A percentile compares a stretch with the other conserved stretches of the same genome.
These are phyloP conservation scores for Ascocoryne sarcoides DNA, from an alignment of 2,329 filamentous ascomycete genomes.

Conservation along the genomic window DNA sequence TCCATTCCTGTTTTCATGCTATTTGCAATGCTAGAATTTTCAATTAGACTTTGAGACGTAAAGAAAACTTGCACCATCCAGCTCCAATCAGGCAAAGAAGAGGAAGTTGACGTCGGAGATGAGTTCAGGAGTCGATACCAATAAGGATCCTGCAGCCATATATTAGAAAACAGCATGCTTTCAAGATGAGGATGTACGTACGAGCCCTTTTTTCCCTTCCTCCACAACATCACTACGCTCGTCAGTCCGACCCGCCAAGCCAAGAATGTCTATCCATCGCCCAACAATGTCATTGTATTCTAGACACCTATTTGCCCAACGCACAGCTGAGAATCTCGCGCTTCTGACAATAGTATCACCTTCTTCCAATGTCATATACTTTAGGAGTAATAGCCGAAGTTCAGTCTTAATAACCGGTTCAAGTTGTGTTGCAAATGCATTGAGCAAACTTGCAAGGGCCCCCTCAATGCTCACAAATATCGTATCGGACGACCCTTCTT, in stretches of 20 bases:
- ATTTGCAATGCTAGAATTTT: conserved; percentile 26
- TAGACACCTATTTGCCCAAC: conserved; percentile 84
- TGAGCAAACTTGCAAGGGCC: conserved; percentile 70
- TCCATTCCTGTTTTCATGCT: conserved; percentile 32
- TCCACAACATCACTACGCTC: conserved; percentile 79
- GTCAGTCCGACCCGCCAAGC: conserved; percentile 55
- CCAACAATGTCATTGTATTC: conserved; percentile 70
- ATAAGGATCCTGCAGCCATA: conserved; percentile 41
- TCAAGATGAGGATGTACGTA: conserved; percentile 35
- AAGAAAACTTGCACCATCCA: conserved; percentile 44
- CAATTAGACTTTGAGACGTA: conserved; percentile 26
- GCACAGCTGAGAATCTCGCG: conserved; percentile 71
- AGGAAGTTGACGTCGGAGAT: conserved; percentile 34
- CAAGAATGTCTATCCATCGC: conserved; percentile 83
- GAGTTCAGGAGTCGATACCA: conserved; percentile 58
- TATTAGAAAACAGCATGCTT: conserved; percentile 1
- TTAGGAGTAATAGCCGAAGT: conserved; percentile 47
- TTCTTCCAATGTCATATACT: conserved; percentile 53
- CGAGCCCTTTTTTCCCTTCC: conserved; percentile 80
- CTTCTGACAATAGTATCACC: conserved; percentile 52
- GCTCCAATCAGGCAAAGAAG: conserved; percentile 41
- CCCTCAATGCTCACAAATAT: conserved; percentile 85
- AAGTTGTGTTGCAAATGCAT: conserved; percentile 39
- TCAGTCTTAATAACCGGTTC: conserved; percentile 25
- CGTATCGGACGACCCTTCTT: conserved; percentile 64